Percentiles rank a stretch among this genome's conserved stretches.
Conservation (phyloP, 2,329 filamentous ascomycete genomes). For the Fusarium agapanthi region DNA sequence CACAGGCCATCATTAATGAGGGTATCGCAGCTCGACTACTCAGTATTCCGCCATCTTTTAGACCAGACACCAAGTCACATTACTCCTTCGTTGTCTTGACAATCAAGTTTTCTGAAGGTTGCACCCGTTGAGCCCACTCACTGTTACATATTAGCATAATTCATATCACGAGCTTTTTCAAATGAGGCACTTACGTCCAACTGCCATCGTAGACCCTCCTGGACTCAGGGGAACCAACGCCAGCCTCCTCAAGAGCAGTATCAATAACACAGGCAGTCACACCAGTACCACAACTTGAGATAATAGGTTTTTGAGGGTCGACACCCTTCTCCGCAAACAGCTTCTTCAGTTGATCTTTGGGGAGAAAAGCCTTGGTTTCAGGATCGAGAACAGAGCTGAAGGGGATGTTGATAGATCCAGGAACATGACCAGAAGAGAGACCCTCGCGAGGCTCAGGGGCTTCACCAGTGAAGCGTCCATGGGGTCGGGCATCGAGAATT, state of each 20-base stretch:
- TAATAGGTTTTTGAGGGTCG: slow-evolving; percentile 80
- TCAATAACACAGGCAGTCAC: slow-evolving; percentile 94
- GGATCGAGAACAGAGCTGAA: slow-evolving; percentile 83
- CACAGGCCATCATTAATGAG: slow-evolving; percentile 42
- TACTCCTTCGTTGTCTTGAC: slow-evolving; percentile 56
- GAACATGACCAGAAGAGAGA: slow-evolving; percentile 90
- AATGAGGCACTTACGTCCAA: slow-evolving; percentile 82
- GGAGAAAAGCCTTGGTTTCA: slow-evolving; percentile 80
- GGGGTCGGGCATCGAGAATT: slow-evolving; percentile 85
- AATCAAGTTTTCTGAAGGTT: slow-evolving; percentile 69
- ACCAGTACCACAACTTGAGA: slow-evolving; percentile 90
- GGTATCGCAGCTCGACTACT: slow-evolving; percentile 43
- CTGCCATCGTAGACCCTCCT: slow-evolving; percentile 92
- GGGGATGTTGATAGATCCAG: slow-evolving; percentile 84
- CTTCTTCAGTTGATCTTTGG: slow-evolving; percentile 74
- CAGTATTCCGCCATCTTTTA: slow-evolving; percentile 29
- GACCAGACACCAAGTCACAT: slow-evolving; percentile 12
- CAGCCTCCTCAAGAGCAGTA: slow-evolving; percentile 81
- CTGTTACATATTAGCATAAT: slow-evolving; percentile 50
- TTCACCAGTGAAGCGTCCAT: slow-evolving; percentile 81
- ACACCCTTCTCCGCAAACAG: slow-evolving; percentile 84
- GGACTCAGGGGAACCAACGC: slow-evolving; percentile 71
- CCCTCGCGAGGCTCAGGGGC: slow-evolving; percentile 88
- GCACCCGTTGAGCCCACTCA: slow-evolving; percentile 74
- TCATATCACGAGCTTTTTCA: neutral